phyloP scores from a whole-genome alignment of 179 eudicot genomes.

The Vitellaria paradoxa region DNA sequence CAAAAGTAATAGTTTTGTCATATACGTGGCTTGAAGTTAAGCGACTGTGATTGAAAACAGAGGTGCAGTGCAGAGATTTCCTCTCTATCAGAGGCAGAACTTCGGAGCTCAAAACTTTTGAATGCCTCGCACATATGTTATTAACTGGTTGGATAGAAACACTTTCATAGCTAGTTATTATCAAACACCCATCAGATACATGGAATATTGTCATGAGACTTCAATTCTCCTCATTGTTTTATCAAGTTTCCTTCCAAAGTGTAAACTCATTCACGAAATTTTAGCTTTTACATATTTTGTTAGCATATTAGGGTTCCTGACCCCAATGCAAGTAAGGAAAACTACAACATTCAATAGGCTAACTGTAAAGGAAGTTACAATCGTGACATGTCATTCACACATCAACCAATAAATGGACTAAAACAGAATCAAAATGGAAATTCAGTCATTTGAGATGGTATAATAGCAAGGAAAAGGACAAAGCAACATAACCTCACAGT shows the following conservation, averaged over 20 bases:
- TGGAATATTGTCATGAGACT: not conserved
- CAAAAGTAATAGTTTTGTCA: not conserved
- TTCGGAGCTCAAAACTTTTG: not conserved
- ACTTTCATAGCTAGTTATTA: not conserved
- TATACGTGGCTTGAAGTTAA: not conserved
- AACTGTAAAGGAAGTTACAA: not conserved
- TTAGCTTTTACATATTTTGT: not conserved
- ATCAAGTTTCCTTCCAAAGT: no score
- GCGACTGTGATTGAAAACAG: not conserved
- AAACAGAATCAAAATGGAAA: not conserved
- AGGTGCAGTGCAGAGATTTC: not conserved
- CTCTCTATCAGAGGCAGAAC: not conserved
- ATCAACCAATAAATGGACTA: not conserved
- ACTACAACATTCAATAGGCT: not conserved
- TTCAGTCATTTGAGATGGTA: not conserved
- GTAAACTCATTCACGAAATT: not conserved
- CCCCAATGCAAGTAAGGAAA: not conserved
- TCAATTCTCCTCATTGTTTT: not conserved
- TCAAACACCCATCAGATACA: not conserved
- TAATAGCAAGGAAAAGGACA: not conserved
- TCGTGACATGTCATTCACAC: not conserved
- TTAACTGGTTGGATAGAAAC: not conserved
- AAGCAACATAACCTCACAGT: not conserved
- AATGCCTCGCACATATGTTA: not conserved
- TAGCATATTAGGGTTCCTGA: not conserved